Conservation (phyloP, 2,329 filamentous ascomycete genomes). For the Fusarium redolens region DNA sequence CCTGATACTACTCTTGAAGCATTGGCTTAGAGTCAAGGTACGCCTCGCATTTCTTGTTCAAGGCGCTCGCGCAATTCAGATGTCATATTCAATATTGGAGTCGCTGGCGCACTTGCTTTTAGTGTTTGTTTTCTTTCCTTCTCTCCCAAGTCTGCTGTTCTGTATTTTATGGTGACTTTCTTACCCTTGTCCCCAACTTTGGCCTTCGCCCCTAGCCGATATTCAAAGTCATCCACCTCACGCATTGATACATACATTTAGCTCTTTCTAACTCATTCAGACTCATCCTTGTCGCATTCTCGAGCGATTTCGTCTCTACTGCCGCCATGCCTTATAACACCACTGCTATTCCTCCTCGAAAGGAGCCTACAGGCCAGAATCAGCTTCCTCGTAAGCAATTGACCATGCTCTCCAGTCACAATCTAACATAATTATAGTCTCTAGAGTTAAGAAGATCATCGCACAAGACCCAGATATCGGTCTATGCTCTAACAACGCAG, state of each 20-base stretch:
- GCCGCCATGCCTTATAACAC: constrained; percentile 88
- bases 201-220: not conserved
- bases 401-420: constrained; percentile 11
- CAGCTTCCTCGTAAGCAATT: constrained; percentile 81
- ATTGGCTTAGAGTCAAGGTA: constrained; percentile 12
- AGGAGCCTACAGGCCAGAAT: constrained; percentile 86
- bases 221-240: not conserved
- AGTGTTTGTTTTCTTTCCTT: not conserved
- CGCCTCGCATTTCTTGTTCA: not conserved
- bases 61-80: not conserved
- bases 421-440: constrained; percentile 67
- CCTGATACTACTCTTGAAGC: not conserved
- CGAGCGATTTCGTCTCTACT: not conserved
- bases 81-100: not conserved
- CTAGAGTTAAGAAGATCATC: constrained; percentile 96
- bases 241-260: not conserved
- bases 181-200: constrained; percentile 3
- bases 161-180: not conserved
- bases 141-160: not conserved
- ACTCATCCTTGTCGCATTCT: not conserved
- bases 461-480: constrained; percentile 85
- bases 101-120: too few species aligned
- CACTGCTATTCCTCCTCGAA: constrained; percentile 80
- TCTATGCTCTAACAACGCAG: constrained; percentile 91
- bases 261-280: constrained; percentile 8